phyloP scores from a whole-genome alignment of 768 basidiomycete species.

The Lactifluus piperatus region DNA sequence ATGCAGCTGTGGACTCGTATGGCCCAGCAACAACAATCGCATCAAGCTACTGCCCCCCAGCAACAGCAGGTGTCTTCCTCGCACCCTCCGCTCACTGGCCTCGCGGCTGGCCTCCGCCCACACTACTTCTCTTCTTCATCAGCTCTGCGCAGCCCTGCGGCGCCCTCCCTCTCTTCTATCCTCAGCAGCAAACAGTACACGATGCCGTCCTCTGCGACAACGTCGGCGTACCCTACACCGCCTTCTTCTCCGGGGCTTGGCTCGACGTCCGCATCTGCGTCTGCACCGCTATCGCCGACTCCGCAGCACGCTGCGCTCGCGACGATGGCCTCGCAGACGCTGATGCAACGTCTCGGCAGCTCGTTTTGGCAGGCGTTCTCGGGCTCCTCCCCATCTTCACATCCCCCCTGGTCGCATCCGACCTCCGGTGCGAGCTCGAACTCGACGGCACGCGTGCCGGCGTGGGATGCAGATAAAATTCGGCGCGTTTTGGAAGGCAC shows the following conservation, averaged over 20 bases:
- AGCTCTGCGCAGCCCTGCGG: constrained; percentile 14
- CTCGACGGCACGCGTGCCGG: background rate
- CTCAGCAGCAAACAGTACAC: constrained; percentile 38
- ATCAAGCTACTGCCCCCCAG: constrained; percentile 35
- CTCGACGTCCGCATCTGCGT: constrained; percentile 24
- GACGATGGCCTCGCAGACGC: constrained; percentile 69
- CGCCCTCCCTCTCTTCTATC: constrained; percentile 25
- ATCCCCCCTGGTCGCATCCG: constrained; percentile 1
- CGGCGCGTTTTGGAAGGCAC: constrained; percentile 73
- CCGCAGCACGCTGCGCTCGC: constrained; percentile 49
- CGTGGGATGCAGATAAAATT: constrained; percentile 69
- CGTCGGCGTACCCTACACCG: constrained; percentile 34
- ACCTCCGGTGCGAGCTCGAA: background rate
- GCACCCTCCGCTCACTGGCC: constrained; percentile 22
- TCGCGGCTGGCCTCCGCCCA: constrained; percentile 30
- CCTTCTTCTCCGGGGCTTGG: constrained; percentile 35
- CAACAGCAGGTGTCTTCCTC: constrained; percentile 25
- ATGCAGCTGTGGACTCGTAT: constrained; percentile 93
- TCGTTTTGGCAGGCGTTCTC: constrained; percentile 91
- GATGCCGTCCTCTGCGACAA: background rate
- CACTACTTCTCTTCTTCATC: constrained; percentile 30
- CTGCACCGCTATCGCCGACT: constrained; percentile 28
- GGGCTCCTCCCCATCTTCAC: constrained; percentile 31
- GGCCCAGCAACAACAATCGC: constrained; percentile 55
- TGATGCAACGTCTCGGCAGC: constrained; percentile 56